Percentiles rank a stretch among this genome's conserved stretches.
phyloP scores from a whole-genome alignment of 148 eudicot genomes.

The Rhododendron ovatum region DNA sequence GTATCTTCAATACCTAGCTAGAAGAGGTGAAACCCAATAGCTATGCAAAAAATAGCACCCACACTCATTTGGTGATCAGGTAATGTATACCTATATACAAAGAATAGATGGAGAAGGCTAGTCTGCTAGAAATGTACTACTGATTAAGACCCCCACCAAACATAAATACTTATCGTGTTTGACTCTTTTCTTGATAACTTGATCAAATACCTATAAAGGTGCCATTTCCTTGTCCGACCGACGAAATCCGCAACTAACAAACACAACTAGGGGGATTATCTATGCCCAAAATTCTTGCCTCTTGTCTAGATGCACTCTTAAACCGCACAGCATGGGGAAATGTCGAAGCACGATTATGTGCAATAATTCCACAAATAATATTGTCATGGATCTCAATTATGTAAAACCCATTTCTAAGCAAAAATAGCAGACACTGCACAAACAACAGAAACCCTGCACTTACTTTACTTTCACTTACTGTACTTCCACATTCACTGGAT shows the following conservation, averaged over 20 bases:
- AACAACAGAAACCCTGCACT: neutral
- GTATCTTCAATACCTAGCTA: no score
- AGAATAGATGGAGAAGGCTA: neutral
- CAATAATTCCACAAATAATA: neutral
- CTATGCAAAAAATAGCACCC: no score
- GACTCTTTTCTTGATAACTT: neutral
- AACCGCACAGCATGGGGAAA: neutral
- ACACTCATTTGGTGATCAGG: no score
- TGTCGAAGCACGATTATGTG: neutral
- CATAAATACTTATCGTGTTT: neutral
- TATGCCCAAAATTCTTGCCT: neutral
- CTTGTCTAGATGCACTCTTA: neutral
- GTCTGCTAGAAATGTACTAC: neutral
- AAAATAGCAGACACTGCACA: neutral
- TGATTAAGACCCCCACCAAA: slow-evolving; percentile 15
- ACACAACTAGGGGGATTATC: neutral
- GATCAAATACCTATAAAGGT: neutral
- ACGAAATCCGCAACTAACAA: neutral
- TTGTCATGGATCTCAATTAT: neutral
- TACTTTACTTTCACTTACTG: neutral
- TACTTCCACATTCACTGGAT: neutral
- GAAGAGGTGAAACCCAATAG: no score
- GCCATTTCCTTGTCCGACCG: neutral
- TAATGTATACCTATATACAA: no score
- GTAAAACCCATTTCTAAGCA: neutral